Base-by-base conservation (phyloP, 1,284 basidiomycete genomes). In the Inonotus obliquus region DNA sequence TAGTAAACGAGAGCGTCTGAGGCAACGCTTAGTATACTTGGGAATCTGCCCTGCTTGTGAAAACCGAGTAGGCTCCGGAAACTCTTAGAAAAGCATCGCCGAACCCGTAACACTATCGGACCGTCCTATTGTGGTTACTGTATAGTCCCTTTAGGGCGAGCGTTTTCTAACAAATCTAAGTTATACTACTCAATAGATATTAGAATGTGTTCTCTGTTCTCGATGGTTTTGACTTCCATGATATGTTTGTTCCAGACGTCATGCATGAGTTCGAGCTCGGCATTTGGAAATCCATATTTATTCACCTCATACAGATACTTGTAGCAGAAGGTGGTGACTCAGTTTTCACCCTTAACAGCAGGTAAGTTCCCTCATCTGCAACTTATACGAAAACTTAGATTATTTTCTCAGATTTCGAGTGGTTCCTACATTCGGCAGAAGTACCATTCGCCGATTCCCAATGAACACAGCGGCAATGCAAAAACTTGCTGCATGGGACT, bases 401-500 rank as follows among this genome's bases (percentile, higher is more conserved):
- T 4, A 9, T 32, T n/a, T n/a, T 32, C 32, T 9, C 32, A 32
- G 32, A 32, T 32, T 70, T 58, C 67, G 67, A 1, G 32, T 59
- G 27, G 66, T 73, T 2, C 68, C 73, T 11, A 69, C 69, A 1
- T 76, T 75, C 67, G 74, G 74, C 0, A 57, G 52, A 13, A 66
- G 63, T 32, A 72, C 72, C 1, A 76, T 77, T 23, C 67, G 69
- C 0, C 63, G 63, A 17, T 76, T 76, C 59, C 45, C 52, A 0
- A 66, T 61, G 19, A 74, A 75, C 61, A 67, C 65, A 0, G 73
- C 72, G 4, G 70, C 65, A 17, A 67, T 74, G 69, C 74, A 73
- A 59, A 72, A 73, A 56, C 57, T 76, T 4, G 73, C 70, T 11
- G 74, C 70, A 0, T 60, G 69, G 13, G 70, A 76, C 62, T 75